Evolutionary conservation across 2,329 filamentous ascomycete species (phyloP), one percentile per base, ranked within the genome.

Genomic region (Microsporum ferrugineum): DNA sequence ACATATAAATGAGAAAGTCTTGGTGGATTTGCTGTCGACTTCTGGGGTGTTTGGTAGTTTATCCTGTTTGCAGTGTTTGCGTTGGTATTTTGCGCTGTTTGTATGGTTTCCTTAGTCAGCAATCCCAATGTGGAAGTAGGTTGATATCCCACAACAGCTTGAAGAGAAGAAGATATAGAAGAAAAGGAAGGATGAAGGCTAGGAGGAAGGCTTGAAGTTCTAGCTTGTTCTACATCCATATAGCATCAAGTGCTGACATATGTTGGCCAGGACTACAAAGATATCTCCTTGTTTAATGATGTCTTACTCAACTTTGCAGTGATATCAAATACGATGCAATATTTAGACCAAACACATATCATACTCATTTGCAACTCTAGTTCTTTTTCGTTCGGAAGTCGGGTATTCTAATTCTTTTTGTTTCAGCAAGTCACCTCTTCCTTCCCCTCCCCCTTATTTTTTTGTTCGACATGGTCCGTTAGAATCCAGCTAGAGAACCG

Each of bases 361-460:
- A 36, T 17, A 14, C 17, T 55, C 51, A 36, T 55, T 4, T 55
- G 12, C 51, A 55, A 12, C 14, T 55, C 51, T 55, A 55, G 51
- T 55, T 36, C 51, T 55, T 55, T 55, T 55, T 55, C 33, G 31
- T 34, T 17, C 14, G 51, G 33, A 17, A 17, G n/a, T 55, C 31
- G 51, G 33, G 51, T 55, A 55, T 36, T 55, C 51, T 55, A 55
- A 55, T 55, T 34, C 31, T 36, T 55, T 55, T 34, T 34, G 7
- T 53, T 47, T 27, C 43, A 31, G 33, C 51, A 27, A 34, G 33
- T 17, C 51, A 36, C 33, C 33, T 36, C 31, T 55, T 23, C 8
- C 23, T 17, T 55, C 33, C 33, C 12, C 31, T 55, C 31, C n/a
- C 29, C 14, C 17, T 23, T 23, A 23, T 55, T 23, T 36, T 31